Conservation (phyloP, 2,329 filamentous ascomycete species). For the Neocucurbitaria cava region DNA sequence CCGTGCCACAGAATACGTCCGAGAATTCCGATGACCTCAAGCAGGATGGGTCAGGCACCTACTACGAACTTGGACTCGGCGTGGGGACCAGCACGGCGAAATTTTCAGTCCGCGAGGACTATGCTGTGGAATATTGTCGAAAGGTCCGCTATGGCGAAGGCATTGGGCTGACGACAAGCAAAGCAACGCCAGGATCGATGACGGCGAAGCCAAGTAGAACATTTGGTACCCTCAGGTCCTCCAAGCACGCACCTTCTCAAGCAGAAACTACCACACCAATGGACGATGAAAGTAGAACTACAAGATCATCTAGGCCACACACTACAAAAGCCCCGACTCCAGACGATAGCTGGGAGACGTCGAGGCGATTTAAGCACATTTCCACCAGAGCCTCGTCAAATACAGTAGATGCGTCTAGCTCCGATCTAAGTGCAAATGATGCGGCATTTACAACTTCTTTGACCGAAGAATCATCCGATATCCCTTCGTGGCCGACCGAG, state of each 20-base stretch:
- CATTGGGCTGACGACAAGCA: neutral
- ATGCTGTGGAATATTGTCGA: constrained; percentile 1
- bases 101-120: neutral
- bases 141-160: neutral
- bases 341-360: neutral
- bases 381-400: neutral
- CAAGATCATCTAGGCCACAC: neutral
- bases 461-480: neutral
- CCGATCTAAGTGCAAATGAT: no score
- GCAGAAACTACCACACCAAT: neutral
- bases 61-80: neutral
- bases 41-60: neutral
- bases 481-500: neutral
- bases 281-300: neutral
- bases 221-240: neutral
- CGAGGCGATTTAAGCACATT: neutral
- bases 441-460: no score
- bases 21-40: neutral
- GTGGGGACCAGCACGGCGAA: neutral
- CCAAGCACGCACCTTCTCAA: neutral
- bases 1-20: neutral
- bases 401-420: neutral
- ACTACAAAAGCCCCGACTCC: neutral
- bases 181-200: neutral
- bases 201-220: neutral